Evolutionary conservation across 2,329 filamentous ascomycete genomes (phyloP).

Genomic region (Aspergillus sp.): DNA sequence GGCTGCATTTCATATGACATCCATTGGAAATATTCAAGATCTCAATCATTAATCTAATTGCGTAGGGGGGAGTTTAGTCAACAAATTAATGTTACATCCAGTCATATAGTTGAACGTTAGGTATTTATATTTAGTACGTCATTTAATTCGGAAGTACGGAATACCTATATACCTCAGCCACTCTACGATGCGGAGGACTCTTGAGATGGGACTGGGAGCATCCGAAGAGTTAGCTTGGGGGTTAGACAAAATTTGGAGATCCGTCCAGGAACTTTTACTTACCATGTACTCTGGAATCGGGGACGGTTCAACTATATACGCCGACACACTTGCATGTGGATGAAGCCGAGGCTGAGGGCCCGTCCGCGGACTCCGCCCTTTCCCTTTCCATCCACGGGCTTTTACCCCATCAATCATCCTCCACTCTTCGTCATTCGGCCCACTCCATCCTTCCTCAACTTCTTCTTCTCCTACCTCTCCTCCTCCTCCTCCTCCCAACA

Average conservation of each 20-base stretch:
- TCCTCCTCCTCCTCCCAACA: background rate
- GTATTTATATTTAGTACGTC: too few relatives aligned
- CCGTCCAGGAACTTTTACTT: too few relatives aligned
- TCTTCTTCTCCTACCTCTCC: slow-evolving; percentile 3
- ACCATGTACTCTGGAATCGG: too few relatives aligned
- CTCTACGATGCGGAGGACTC: too few relatives aligned
- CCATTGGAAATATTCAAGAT: background rate
- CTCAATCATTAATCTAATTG: background rate
- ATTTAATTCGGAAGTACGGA: too few relatives aligned
- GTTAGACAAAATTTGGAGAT: too few relatives aligned
- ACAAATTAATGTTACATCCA: background rate
- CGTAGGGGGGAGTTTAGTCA: too few relatives aligned
- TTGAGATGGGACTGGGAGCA: too few relatives aligned
- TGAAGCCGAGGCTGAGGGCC: background rate
- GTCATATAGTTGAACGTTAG: background rate
- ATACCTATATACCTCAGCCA: too few relatives aligned
- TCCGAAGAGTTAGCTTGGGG: too few relatives aligned
- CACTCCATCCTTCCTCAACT: slow-evolving; percentile 7
- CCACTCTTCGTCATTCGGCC: slow-evolving; percentile 1
- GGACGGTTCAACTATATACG: too few relatives aligned
- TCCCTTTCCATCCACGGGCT: slow-evolving; percentile 5
- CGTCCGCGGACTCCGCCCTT: background rate
- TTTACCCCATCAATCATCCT: background rate
- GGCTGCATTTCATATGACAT: slow-evolving; percentile 1
- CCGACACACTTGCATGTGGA: background rate